Evolutionary conservation across 352 stramenopile genomes (phyloP).

Genomic region (Globisporangium alternatum): DNA sequence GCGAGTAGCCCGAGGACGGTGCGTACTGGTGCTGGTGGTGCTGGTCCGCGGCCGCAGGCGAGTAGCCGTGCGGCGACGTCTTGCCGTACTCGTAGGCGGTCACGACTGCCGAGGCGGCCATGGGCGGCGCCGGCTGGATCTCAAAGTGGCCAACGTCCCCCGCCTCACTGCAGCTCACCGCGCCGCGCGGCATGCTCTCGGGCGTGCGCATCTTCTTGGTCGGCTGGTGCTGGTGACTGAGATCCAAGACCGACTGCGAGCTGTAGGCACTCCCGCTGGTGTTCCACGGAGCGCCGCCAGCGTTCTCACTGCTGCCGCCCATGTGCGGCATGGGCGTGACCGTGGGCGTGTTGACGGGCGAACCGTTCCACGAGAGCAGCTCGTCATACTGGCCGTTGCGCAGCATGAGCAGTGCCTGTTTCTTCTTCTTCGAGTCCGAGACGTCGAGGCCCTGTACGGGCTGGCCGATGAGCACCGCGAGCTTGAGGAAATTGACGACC

Average conservation of each 20-base stretch:
- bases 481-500: constrained; percentile 83
- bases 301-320: constrained; percentile 9
- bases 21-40: constrained; percentile 10
- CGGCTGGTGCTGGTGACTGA: constrained; percentile 26
- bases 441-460: constrained; percentile 69
- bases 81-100: constrained; percentile 22
- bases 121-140: constrained; percentile 16
- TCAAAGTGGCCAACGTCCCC: constrained; percentile 14
- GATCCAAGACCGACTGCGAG: constrained; percentile 4
- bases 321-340: constrained; percentile 38
- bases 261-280: constrained; percentile 7
- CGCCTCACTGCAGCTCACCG: constrained; percentile 13
- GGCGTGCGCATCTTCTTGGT: constrained; percentile 58
- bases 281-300: constrained; percentile 23
- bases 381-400: constrained; percentile 77
- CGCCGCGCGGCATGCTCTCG: constrained; percentile 21
- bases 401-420: constrained; percentile 72
- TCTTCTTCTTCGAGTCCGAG: constrained; percentile 82
- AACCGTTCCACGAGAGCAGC: constrained; percentile 60
- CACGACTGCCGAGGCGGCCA: neutral
- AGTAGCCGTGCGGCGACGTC: constrained; percentile 19
- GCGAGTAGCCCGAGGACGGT: constrained; percentile 9
- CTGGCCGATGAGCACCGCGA: constrained; percentile 73
- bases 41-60: constrained; percentile 2
- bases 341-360: constrained; percentile 35